Evolutionary conservation across 2,329 filamentous ascomycete species (phyloP).

Genomic region (Chrysoporthe deuterocubensis): DNA sequence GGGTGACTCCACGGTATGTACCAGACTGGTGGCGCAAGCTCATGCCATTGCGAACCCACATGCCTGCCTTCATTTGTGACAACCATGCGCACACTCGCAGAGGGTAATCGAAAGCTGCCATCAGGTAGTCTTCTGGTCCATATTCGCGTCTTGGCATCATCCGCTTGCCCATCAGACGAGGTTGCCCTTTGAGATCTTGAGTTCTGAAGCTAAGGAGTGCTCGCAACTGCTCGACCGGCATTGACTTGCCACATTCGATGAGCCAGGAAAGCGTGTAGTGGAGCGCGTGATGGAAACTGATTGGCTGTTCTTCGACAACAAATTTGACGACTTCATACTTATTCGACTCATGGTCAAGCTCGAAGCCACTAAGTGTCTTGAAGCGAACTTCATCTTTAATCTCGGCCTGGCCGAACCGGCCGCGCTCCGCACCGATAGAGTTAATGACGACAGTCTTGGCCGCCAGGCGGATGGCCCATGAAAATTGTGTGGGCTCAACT

Average conservation of each 20-base stretch:
- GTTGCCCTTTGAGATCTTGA: slow-evolving; percentile 69
- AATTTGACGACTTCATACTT: slow-evolving; percentile 80
- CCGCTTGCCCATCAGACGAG: slow-evolving; percentile 64
- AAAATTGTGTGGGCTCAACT: slow-evolving; percentile 45
- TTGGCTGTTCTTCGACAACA: slow-evolving; percentile 83
- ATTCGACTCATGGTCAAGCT: slow-evolving; percentile 68
- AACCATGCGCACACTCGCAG: slow-evolving; percentile 94
- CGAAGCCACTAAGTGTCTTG: slow-evolving; percentile 76
- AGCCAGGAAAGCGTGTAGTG: slow-evolving; percentile 98
- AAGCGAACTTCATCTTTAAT: slow-evolving; percentile 86
- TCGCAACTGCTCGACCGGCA: slow-evolving; percentile 69
- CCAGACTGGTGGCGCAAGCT: slow-evolving; percentile 94
- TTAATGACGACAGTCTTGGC: slow-evolving; percentile 86
- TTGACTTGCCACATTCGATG: slow-evolving; percentile 82
- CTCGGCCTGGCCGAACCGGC: slow-evolving; percentile 83
- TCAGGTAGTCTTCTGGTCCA: slow-evolving; percentile 75
- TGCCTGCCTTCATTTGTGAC: slow-evolving; percentile 95
- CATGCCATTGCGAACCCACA: slow-evolving; percentile 98
- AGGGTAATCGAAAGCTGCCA: slow-evolving; percentile 90
- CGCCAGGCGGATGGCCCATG: slow-evolving; percentile 74
- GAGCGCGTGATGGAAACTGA: slow-evolving; percentile 96
- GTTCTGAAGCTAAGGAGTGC: slow-evolving; percentile 73
- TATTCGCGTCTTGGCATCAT: slow-evolving; percentile 61
- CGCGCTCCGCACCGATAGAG: slow-evolving; percentile 85
- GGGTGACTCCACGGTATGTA: slow-evolving; percentile 86